Evolutionary conservation across 192 early-diverging fungal species (phyloP), one percentile per base, ranked within the genome.

Genomic region (Gamsiella multidivaricata): DNA sequence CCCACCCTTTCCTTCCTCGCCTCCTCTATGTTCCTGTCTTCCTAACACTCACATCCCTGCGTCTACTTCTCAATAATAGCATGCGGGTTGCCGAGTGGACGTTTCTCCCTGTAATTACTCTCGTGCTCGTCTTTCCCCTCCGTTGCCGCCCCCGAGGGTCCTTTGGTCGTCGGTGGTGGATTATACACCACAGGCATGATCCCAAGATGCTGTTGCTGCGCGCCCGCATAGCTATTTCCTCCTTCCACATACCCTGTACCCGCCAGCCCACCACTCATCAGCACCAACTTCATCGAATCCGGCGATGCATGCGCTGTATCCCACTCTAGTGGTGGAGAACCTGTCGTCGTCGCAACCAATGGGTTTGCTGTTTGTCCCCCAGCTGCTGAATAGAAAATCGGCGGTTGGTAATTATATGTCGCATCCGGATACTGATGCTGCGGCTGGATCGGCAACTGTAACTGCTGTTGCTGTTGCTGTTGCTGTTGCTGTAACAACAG

Each of bases 21-120:
- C n/a, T n/a, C n/a, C n/a, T n/a, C n/a, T n/a, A n/a, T n/a, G n/a
- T n/a, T n/a, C n/a, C n/a, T n/a, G n/a, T n/a, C n/a, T n/a, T n/a
- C n/a, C n/a, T n/a, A n/a, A n/a, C n/a, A n/a, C n/a, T n/a, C n/a
- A n/a, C n/a, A n/a, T n/a, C n/a, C n/a, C n/a, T n/a, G n/a, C n/a
- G 20, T 49, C 46, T 28, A 59, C 10, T 37, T 17, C 17, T 60
- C 58, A 20, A 66, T 66, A 12, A 66, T 18, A 15, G 64, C 64
- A 36, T 66, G 64, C 10, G 64, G 64, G 32, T 66, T 66, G 42
- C 64, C 64, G 15, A 42, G 64, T 17, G 51, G 10, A 25, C 64
- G 64, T 28, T 66, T 42, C n/a, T 66, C 53, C 64, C 64, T 56
- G 22, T 46, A 55, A 6, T 32, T 46, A 32, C 41, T 55, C 17